Evolutionary conservation across 345 rosid genomes (phyloP), one percentile per base, ranked within the genome.

Genomic region (Passiflora organensis): DNA sequence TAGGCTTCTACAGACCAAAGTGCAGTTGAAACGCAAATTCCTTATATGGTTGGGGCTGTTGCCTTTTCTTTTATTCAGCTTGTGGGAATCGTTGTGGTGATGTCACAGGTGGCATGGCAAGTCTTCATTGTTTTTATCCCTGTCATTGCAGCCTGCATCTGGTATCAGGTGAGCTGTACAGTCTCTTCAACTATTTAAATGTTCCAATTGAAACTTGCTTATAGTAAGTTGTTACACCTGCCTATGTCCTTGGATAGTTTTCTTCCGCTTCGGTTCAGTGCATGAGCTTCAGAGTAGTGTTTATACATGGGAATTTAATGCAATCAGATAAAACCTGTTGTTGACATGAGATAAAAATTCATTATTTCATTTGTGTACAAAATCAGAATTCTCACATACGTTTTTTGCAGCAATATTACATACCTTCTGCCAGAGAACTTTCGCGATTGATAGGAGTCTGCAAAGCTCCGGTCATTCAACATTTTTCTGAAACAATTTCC

Each of bases 1-100:
- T 44, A 91, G 96, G 97, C 87, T 59, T 91, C 97, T 22, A 85
- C 89, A 0, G 95, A 91, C 69, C 96, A 87, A 68, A 81, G 82
- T 51, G 73, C 83, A 0, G 78, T 79, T 19, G 96, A 91, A 45
- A 19, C 65, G 65, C 72, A 23, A 46, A 73, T 91, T 64, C 82
- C 83, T 0, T 51, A 39, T 62, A 72, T 67, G 59, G 52, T 82
- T 39, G 87, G 70, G 24, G 14, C 68, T 41, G 67, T 76, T 59
- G 78, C 86, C 58, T 69, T 73, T 64, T 43, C 80, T 17, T 43
- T 56, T 53, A 85, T 91, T 68, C 84, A 72, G 62, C 86, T 91
- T 38, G 53, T 78, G 8, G 91, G 86, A 49, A 75, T 78, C 63
- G 78, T 91, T 49, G 86, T 70, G 13, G 85, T 91, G 57, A 83